Conservation (phyloP, 768 basidiomycete species). For the Boletus pseudo-olivaceus region DNA sequence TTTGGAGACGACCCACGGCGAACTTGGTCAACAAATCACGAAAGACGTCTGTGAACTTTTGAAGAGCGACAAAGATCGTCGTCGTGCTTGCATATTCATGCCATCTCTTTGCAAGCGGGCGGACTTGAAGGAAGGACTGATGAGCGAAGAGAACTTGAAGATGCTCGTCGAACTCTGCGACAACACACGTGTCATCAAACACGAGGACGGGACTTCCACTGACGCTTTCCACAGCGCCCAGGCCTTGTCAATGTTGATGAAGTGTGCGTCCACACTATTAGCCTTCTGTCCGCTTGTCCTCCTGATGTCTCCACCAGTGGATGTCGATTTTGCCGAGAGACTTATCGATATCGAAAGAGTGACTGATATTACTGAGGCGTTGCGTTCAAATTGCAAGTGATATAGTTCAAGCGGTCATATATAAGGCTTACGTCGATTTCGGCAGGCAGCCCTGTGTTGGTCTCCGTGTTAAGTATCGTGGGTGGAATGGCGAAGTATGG, state of each 20-base stretch:
- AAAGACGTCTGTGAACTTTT: slow-evolving; percentile 18
- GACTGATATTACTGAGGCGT: slow-evolving; percentile 13
- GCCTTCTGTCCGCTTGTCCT: not conserved
- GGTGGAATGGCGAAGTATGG: slow-evolving; percentile 14
- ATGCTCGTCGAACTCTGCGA: slow-evolving; percentile 20
- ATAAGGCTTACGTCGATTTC: not conserved
- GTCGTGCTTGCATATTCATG: slow-evolving; percentile 27
- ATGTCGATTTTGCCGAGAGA: slow-evolving; percentile 4
- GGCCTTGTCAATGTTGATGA: slow-evolving; percentile 25
- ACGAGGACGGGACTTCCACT: slow-evolving; percentile 17
- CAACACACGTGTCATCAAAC: not conserved
- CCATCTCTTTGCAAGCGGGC: slow-evolving; percentile 27
- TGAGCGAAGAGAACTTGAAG: slow-evolving; percentile 17
- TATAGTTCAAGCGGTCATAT: not conserved
- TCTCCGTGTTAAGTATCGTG: slow-evolving; percentile 21
- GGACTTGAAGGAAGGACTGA: slow-evolving; percentile 10
- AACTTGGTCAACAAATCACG: slow-evolving; percentile 3
- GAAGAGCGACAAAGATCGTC: not conserved
- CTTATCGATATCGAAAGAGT: slow-evolving; percentile 18
- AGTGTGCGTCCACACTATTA: slow-evolving; percentile 9
- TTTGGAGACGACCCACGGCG: not conserved
- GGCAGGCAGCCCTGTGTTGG: slow-evolving; percentile 20
- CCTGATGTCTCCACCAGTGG: slow-evolving; percentile 8
- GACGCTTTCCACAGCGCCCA: slow-evolving; percentile 25
- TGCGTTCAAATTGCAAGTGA: slow-evolving; percentile 18